These are phyloP conservation scores for Colletotrichum chrysophilum DNA, from an alignment of 2,329 filamentous ascomycete genomes.

Conservation along the genomic window DNA sequence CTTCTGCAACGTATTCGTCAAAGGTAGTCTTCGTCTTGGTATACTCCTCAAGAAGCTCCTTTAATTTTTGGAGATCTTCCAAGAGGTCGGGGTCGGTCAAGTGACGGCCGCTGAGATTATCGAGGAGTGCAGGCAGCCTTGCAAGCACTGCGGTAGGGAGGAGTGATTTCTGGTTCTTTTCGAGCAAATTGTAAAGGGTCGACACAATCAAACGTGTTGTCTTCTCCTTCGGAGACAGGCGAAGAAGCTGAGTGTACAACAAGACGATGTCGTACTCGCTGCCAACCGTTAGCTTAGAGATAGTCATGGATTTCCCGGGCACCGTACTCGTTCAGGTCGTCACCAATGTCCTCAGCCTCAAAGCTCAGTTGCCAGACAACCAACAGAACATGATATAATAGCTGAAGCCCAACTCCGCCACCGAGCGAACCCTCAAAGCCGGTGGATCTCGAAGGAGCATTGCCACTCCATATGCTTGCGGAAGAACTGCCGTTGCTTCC, in stretches of 20 bases:
- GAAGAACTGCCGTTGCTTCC: constrained; percentile 68
- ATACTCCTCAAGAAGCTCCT: constrained; percentile 70
- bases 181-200: constrained; percentile 86
- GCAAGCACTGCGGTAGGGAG: constrained; percentile 88
- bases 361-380: constrained; percentile 98
- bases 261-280: constrained; percentile 93
- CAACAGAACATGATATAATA: constrained; percentile 91
- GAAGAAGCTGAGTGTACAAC: constrained; percentile 90
- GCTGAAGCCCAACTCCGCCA: constrained; percentile 87
- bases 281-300: neutral
- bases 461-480: constrained; percentile 66
- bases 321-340: constrained; percentile 83
- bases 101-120: constrained; percentile 67
- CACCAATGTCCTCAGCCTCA: constrained; percentile 75
- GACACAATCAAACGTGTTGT: constrained; percentile 90
- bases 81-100: constrained; percentile 68
- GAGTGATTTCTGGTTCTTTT: constrained; percentile 70
- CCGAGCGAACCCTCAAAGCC: constrained; percentile 70
- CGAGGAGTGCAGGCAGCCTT: constrained; percentile 73
- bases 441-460: constrained; percentile 56
- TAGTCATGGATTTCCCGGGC: neutral
- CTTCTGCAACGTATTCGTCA: constrained; percentile 88
- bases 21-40: constrained; percentile 78
- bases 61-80: constrained; percentile 65
- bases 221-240: constrained; percentile 96